Evolutionary conservation across 2,329 filamentous ascomycete genomes (phyloP).

Genomic region (Cordyceps farinosa): DNA sequence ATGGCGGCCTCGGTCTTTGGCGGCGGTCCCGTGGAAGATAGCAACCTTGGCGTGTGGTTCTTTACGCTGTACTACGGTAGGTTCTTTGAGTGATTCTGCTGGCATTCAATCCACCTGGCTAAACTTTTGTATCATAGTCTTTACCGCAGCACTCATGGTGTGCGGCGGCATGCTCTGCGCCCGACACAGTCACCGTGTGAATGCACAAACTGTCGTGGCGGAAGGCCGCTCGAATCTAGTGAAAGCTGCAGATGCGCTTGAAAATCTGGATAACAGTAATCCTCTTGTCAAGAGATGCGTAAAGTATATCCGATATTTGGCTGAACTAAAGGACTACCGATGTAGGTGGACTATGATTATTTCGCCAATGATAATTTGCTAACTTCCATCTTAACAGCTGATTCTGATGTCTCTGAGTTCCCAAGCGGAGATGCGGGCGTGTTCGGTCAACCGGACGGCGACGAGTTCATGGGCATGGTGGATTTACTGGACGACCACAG

Average conservation of each 20-base stretch:
- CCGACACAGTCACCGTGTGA: background rate
- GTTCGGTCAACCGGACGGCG: background rate
- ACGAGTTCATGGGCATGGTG: slow-evolving; percentile 13
- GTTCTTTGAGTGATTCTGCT: slow-evolving; percentile 3
- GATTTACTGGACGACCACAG: slow-evolving; percentile 9
- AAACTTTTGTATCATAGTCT: background rate
- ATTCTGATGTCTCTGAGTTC: background rate
- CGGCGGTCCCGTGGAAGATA: slow-evolving; percentile 9
- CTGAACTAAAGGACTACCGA: slow-evolving; percentile 5
- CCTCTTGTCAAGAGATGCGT: slow-evolving; percentile 12
- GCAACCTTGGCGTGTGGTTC: slow-evolving; percentile 31
- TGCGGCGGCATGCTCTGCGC: slow-evolving; percentile 15
- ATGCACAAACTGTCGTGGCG: background rate
- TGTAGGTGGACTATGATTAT: background rate
- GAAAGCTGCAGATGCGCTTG: slow-evolving; percentile 9
- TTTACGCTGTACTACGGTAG: slow-evolving; percentile 32
- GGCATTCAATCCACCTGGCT: background rate
- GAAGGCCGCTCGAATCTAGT: slow-evolving; percentile 1
- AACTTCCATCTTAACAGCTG: background rate
- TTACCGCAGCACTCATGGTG: slow-evolving; percentile 14
- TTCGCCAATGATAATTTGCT: background rate
- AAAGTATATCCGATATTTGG: slow-evolving; percentile 15
- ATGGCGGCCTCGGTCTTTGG: slow-evolving; percentile 22
- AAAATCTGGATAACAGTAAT: slow-evolving; percentile 13
- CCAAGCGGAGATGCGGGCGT: background rate